Evolutionary conservation across 768 basidiomycete genomes (phyloP).

Genomic region (Leccinellum albellum): DNA sequence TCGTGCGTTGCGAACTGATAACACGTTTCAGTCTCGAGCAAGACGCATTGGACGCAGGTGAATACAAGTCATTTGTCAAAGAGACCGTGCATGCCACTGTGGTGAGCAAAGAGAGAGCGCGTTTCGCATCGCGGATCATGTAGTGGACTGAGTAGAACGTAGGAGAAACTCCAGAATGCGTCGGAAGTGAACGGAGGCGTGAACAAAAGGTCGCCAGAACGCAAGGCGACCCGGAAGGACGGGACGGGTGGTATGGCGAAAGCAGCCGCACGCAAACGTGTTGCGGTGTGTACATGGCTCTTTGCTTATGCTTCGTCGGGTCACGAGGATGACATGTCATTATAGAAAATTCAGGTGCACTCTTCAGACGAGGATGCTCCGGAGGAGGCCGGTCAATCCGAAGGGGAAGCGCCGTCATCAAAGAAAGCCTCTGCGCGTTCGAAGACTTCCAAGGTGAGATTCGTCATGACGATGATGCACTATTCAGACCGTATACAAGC

Average conservation of each 20-base stretch:
- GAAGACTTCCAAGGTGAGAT: constrained; percentile 10
- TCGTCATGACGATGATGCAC: not conserved
- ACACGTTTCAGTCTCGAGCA: constrained; percentile 39
- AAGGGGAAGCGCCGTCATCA: not conserved
- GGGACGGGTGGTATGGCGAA: constrained; percentile 3
- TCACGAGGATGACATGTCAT: not conserved
- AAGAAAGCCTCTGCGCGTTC: constrained; percentile 12
- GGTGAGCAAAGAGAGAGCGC: not conserved
- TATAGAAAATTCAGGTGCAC: not conserved
- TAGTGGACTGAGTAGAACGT: not conserved
- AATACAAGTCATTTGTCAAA: constrained; percentile 49
- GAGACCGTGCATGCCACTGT: constrained; percentile 14
- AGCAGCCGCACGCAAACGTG: constrained; percentile 6
- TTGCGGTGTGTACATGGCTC: constrained; percentile 7
- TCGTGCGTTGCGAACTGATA: constrained; percentile 51
- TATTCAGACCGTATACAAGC: constrained; percentile 4
- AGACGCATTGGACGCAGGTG: constrained; percentile 39
- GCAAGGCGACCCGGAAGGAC: constrained; percentile 6
- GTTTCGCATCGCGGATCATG: not conserved
- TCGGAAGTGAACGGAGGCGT: constrained; percentile 8
- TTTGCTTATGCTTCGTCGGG: not conserved
- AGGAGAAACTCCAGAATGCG: constrained; percentile 10
- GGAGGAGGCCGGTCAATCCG: constrained; percentile 4
- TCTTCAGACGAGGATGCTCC: not conserved
- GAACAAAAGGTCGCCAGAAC: not conserved